These are phyloP conservation scores for Suhomyces panamericanus DNA, from an alignment of 1,139 yeast genomes.

Conservation along the genomic window DNA sequence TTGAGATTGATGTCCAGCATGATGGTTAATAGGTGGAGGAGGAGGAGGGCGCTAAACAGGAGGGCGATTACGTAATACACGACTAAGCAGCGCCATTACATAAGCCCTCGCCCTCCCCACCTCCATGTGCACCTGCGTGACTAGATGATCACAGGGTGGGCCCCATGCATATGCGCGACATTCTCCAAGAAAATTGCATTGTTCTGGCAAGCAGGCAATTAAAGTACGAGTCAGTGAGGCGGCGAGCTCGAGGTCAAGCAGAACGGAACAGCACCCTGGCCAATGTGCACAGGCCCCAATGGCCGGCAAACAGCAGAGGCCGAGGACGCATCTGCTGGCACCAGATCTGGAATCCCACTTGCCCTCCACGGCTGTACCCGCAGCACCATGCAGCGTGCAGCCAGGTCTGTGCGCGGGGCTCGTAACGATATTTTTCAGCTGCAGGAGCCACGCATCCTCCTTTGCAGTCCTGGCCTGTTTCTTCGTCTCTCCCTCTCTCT, in stretches of 20 bases:
- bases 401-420: neutral
- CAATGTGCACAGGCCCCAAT: too few species aligned
- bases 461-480: too few species aligned
- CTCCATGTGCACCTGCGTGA: neutral
- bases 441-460: neutral
- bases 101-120: neutral
- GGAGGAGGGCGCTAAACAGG: too few species aligned
- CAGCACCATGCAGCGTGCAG: neutral
- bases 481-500: neutral
- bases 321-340: too few species aligned
- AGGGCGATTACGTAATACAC: too few species aligned
- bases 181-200: neutral
- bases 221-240: neutral
- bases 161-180: neutral
- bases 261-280: too few species aligned
- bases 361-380: conserved; percentile 1
- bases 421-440: neutral
- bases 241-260: too few species aligned
- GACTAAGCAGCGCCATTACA: too few species aligned
- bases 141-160: neutral
- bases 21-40: neutral
- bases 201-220: neutral
- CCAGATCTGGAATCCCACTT: too few species aligned
- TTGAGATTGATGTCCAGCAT: conserved; percentile 20
- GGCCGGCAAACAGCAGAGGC: too few species aligned